phyloP scores from a whole-genome alignment of 768 basidiomycete species.

The Termitomyces sp. region DNA sequence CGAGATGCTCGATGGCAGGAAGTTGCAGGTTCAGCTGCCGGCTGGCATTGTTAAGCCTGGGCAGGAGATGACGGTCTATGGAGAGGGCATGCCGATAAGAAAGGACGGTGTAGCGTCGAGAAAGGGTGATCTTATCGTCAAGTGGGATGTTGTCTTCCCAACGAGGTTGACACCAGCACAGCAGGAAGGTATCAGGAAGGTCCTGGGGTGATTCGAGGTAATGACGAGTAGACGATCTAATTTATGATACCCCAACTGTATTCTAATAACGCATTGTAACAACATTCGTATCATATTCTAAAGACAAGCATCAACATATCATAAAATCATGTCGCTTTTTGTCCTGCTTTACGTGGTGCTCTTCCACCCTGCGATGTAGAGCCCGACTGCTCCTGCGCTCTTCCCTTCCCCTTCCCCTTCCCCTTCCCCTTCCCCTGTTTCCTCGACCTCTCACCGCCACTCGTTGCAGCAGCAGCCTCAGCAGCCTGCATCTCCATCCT shows the following conservation, averaged over 20 bases:
- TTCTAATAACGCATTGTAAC: neutral
- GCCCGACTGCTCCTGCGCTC: neutral
- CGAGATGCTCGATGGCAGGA: conserved; percentile 75
- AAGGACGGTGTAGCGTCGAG: conserved; percentile 63
- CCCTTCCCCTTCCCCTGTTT: neutral
- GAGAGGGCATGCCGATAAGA: conserved; percentile 90
- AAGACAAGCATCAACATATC: too few species aligned
- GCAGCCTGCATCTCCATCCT: conserved; percentile 30
- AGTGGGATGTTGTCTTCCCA: conserved; percentile 86
- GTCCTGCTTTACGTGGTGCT: conserved; percentile 3
- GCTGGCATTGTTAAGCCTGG: conserved; percentile 69
- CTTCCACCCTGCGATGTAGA: neutral
- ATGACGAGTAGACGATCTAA: neutral
- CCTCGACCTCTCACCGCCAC: neutral
- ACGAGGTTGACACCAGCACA: conserved; percentile 66
- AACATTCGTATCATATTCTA: neutral
- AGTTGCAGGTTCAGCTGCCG: conserved; percentile 63
- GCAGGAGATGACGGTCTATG: conserved; percentile 59
- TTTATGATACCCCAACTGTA: neutral
- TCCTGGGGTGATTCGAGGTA: conserved; percentile 36
- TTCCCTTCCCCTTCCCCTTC: neutral
- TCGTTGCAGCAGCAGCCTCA: neutral
- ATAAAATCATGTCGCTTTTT: neutral
- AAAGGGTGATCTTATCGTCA: conserved; percentile 82
- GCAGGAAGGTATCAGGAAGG: conserved; percentile 74